Evolutionary conservation across 2,329 filamentous ascomycete genomes (phyloP).

Genomic region (Diaporthe sp.): DNA sequence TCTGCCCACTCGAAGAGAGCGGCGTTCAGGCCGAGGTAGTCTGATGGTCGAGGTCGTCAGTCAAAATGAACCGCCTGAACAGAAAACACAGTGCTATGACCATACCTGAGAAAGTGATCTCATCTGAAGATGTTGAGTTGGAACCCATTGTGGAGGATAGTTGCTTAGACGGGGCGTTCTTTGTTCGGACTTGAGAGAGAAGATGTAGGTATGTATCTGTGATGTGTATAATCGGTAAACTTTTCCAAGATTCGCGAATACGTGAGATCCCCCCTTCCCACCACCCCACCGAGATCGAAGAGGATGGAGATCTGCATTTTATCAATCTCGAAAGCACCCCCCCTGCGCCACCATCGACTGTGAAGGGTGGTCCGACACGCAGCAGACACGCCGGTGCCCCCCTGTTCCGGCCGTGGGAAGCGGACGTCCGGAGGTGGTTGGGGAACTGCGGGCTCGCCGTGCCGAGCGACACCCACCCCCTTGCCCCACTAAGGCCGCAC

Average conservation of each 20-base stretch:
- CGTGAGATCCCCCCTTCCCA: neutral
- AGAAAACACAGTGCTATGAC: neutral
- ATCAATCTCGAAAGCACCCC: neutral
- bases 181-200: neutral
- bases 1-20: conserved; percentile 54
- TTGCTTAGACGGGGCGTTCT: neutral
- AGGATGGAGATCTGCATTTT: conserved; percentile 20
- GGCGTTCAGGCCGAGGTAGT: conserved; percentile 47
- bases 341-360: neutral
- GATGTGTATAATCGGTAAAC: neutral
- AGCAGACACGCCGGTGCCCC: conserved; percentile 1
- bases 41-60: conserved; percentile 32
- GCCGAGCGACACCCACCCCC: neutral
- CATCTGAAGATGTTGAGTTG: conserved; percentile 30
- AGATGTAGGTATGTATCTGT: neutral
- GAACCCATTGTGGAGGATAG: conserved; percentile 35
- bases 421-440: conserved; percentile 37
- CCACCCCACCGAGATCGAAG: conserved; percentile 7
- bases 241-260: neutral
- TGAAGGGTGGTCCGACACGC: conserved; percentile 2
- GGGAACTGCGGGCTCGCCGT: conserved; percentile 29
- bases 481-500: neutral
- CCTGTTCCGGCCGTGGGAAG: conserved; percentile 15
- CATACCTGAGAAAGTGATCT: conserved; percentile 41
- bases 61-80: neutral